Evolutionary conservation across 163 green algal species (phyloP), one percentile per base, ranked within the genome.

Genomic region (Scenedesmus sp.): DNA sequence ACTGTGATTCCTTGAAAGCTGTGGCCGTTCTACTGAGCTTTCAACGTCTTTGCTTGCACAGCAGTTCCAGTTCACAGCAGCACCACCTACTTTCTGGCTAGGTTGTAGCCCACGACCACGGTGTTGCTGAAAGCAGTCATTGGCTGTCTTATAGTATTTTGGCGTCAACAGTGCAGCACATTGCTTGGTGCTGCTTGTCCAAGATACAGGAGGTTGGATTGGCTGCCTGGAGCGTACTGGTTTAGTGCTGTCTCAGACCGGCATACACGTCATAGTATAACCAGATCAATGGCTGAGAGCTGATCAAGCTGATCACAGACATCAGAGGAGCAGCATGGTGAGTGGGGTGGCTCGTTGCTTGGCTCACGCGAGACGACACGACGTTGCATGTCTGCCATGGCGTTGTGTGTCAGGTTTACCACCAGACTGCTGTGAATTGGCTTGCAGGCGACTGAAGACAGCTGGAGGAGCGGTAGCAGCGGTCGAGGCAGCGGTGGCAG

Each of bases 381-480:
- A 40, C 5, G 65, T 18, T 76, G 65, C 65, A 3, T 10, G 7
- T 30, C 37, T 40, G 2, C 18, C 7, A 15, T 9, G 5, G 65
- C 30, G 30, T 40, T 40, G 30, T 40, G 9, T 40, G 4, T 40
- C 30, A 40, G 40, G 30, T 10, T 56, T 56, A n/a, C n/a, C n/a
- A n/a, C n/a, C 49, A 56, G 49, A 76, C 16, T n/a, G 6, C 30
- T 26, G 15, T 26, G 56, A 76, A 20, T 22, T 76, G 65, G 26
- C 33, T 40, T 68, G 44, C 46, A 86, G 81, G 30, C n/a, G 22
- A 43, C 12, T 35, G 82, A 78, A 16, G 82, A 78, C 42, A 76
- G 46, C 20, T 87, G 82, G 82, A 76, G 82, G 53, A 87, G 82
- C 82, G 37, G 51, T 35, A 53, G 82, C 70, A 61, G 82, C 65